Evolutionary conservation across 441 rosid genomes (phyloP), one percentile per base, ranked within the genome.

Genomic region (Eruca vesicaria): DNA sequence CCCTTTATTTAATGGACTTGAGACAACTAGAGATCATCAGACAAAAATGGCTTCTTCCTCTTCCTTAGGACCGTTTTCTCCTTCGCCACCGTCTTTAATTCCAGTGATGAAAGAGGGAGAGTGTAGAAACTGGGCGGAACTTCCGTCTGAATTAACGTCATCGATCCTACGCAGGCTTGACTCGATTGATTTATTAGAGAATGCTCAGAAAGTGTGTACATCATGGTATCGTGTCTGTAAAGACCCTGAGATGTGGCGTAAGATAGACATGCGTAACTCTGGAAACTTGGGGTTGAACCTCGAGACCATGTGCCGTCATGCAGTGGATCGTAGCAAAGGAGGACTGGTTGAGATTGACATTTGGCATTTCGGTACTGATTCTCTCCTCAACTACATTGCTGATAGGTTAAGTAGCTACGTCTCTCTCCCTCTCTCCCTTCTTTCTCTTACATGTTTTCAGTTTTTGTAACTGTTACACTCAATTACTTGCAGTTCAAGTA

Each of bases 401-500:
- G n/a, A n/a, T 29, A 58, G 63, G 63, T 58, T 14, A 15, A n/a
- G 2, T 16, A 1, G n/a, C n/a, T n/a, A n/a, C n/a, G n/a, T n/a
- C n/a, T n/a, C n/a, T n/a, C n/a, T n/a, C n/a, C n/a, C n/a, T 29
- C 3, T 29, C 38, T 59, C 63, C 28, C 36, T 58, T 35, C 26
- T 9, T 50, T 2, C 1, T 19, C 7, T 20, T 56, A 15, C 9
- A 6, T 32, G 9, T 9, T 5, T 32, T 6, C 33, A 31, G 33
- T 32, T 31, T 3, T 31, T 57, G 36, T 21, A 23, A 23, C 14
- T 36, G 14, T 28, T 18, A 23, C 26, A 31, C 48, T 0, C 33
- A 71, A 23, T 21, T 20, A 45, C 35, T 81, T 68, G 28, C 83
- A 90, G 93, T 28, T 79, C 92, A 23, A 74, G 71, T 48, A 35